Base-by-base conservation (phyloP, 257 asterid genomes). In the Euphrasia confusa region DNA sequence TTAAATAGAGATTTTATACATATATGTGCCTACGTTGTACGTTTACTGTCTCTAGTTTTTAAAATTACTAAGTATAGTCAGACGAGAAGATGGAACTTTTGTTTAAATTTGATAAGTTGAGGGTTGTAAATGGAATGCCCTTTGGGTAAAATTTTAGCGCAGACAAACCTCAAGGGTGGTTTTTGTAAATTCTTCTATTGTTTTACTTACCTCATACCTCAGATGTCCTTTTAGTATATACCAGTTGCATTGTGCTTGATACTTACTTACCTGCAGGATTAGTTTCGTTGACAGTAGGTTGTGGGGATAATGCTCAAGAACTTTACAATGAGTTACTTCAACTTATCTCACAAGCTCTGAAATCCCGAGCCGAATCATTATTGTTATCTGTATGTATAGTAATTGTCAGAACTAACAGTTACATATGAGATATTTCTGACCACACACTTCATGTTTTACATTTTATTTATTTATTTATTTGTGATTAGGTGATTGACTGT, bases 301-400 rank as follows among this genome's bases (percentile, higher is more conserved):
- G 49, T 58, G 78, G 78, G 53, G 78, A 69, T 61, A 42, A 65
- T 58, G 75, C 76, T 32, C 62, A 72, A 44, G 78, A 77, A 63
- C 67, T 72, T 61, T 72, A 69, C 64, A 73, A 52, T 27, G 73
- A 72, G 67, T 55, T 68, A 62, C 70, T 69, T 32, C 71, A 61
- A 10, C 12, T 61, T n/a, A 54, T 72, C 66, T 58, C 75, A 15
- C 40, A 61, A 72, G 71, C 72, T 50, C 68, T 77, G 64, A 72
- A 65, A 18, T 69, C 75, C 21, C 40, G 17, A 27, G 18, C 33
- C 10, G 73, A 70, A 18, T 12, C 75, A 17, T 42, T 49, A 13
- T 37, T 66, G 17, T 49, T 61, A 65, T 66, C 76, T 70, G 79
- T 70, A 66, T 56, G 79, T 66, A 56, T 68, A 44, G 54, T 54